A percentile compares a stretch with the other conserved stretches of the same genome.
Evolutionary conservation across 345 rosid genomes (phyloP).

Genomic region (Hevea brasiliensis): DNA sequence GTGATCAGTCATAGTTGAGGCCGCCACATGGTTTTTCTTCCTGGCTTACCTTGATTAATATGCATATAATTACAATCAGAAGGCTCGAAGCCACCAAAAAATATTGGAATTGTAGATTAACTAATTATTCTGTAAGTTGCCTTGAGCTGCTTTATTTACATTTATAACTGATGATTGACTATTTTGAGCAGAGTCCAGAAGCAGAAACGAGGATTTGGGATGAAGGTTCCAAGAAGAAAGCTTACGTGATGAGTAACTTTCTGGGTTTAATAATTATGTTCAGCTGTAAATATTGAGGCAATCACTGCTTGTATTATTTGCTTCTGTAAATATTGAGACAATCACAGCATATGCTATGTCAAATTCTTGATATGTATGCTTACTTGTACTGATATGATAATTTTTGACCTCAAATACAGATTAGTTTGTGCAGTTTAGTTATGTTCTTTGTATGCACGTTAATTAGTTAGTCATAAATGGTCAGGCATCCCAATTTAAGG

Average conservation of each 20-base stretch:
- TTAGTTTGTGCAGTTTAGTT: no score
- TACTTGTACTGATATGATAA: background rate
- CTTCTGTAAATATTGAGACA: no score
- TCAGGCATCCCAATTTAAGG: no score
- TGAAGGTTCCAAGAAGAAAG: conserved; percentile 25
- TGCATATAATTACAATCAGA: no score
- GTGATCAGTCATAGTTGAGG: no score
- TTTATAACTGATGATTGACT: background rate
- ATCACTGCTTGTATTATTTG: background rate
- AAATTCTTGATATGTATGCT: background rate
- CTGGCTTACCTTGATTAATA: no score
- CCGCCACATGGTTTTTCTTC: no score
- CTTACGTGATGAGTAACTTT: background rate
- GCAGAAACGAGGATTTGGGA: conserved; percentile 28
- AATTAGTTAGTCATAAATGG: no score
- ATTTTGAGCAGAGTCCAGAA: conserved; percentile 24
- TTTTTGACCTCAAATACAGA: background rate
- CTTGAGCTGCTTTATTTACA: background rate
- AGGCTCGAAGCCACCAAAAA: no score
- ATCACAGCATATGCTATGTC: background rate
- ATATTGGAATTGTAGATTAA: no score
- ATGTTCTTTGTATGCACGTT: no score
- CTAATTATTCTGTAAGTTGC: background rate
- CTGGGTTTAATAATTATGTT: background rate
- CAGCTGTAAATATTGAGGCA: background rate